Evolutionary conservation across 495 filamentous ascomycete species (phyloP).

Genomic region (Aspergillus kassunensis): DNA sequence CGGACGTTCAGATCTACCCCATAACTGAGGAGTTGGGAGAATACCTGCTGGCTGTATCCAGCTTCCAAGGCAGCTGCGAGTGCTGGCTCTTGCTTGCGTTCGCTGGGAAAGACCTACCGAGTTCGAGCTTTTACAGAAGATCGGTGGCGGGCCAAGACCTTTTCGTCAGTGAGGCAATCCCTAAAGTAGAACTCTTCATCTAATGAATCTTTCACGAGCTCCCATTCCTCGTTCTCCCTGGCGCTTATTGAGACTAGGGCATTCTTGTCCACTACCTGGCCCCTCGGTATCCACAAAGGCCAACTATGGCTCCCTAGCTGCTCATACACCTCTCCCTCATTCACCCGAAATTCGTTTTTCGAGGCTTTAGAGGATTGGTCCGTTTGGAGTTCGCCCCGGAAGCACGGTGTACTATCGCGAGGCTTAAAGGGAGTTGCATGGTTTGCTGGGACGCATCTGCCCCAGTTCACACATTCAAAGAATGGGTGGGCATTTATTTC

Average conservation of each 20-base stretch:
- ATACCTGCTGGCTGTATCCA: neutral
- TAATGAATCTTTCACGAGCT: neutral
- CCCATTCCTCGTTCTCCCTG: neutral
- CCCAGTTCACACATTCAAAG: neutral
- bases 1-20: neutral
- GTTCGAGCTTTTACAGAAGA: neutral
- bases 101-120: neutral
- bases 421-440: neutral
- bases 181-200: neutral
- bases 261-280: too few relatives aligned
- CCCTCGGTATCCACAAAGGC: neutral
- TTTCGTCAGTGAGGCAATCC: neutral
- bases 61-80: neutral
- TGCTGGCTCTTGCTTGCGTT: neutral
- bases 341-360: neutral
- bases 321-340: neutral
- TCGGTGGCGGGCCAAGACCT: neutral
- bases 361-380: neutral
- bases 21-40: slow-evolving; percentile 1
- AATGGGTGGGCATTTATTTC: slow-evolving; percentile 11
- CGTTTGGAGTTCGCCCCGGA: neutral
- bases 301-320: neutral
- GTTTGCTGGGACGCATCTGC: neutral
- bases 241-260: too few relatives aligned
- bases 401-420: neutral